A percentile compares a stretch with the other conserved stretches of the same genome.
These are phyloP conservation scores for Striga hermonthica DNA, from an alignment of 305 asterid genomes.

Conservation along the genomic window DNA sequence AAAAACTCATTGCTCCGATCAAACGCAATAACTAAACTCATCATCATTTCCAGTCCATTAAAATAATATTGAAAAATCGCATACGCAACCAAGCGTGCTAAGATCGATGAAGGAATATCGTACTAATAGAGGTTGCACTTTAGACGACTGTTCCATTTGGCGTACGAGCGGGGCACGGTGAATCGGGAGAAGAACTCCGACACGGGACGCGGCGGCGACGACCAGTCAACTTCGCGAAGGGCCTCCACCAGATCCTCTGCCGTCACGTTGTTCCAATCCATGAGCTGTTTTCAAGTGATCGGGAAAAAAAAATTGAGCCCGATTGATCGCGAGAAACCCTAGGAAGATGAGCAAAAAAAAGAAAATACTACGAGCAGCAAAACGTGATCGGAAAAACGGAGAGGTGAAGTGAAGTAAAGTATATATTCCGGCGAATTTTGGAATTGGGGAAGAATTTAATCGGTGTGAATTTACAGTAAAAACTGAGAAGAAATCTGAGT, in stretches of 20 bases:
- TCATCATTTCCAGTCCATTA: slow-evolving; percentile 11
- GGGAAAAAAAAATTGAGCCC: slow-evolving; percentile 16
- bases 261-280: slow-evolving; percentile 97
- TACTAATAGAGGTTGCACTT: slow-evolving; percentile 95
- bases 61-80: background rate
- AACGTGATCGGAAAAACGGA: slow-evolving; percentile 3
- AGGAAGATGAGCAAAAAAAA: slow-evolving; percentile 6
- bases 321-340: slow-evolving; percentile 29
- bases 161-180: slow-evolving; percentile 77
- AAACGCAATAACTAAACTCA: slow-evolving; percentile 14
- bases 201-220: slow-evolving; percentile 83
- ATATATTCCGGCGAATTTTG: background rate
- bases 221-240: slow-evolving; percentile 92
- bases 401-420: background rate
- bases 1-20: slow-evolving; percentile 1
- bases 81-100: background rate
- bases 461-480: slow-evolving; percentile 4
- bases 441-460: slow-evolving; percentile 2
- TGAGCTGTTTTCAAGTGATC: slow-evolving; percentile 29
- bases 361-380: background rate
- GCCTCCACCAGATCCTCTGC: slow-evolving; percentile 92
- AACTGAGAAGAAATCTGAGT: slow-evolving; percentile 7
- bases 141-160: slow-evolving; percentile 97
- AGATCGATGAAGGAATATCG: slow-evolving; percentile 26
- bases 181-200: slow-evolving; percentile 85